Conservation (phyloP, 352 stramenopile genomes). For the Phytophthora cactorum region DNA sequence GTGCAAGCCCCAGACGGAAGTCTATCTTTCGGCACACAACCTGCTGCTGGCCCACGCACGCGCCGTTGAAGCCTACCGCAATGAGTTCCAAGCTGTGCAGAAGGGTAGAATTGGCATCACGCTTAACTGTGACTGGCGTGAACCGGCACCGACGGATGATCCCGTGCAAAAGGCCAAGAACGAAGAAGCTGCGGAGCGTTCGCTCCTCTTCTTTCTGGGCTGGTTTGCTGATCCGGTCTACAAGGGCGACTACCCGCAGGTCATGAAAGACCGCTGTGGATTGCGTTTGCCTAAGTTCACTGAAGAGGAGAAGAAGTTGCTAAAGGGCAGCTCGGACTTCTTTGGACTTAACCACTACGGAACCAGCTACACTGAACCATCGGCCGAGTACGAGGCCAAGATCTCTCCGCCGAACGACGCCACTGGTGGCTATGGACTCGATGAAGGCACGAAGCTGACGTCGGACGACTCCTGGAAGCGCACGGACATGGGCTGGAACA, state of each 20-base stretch:
- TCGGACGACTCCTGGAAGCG: slow-evolving; percentile 60
- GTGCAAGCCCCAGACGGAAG: slow-evolving; percentile 53
- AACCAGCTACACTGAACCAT: slow-evolving; percentile 54
- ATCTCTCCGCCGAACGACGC: slow-evolving; percentile 36
- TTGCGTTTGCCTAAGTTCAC: slow-evolving; percentile 91
- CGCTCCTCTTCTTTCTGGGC: slow-evolving; percentile 89
- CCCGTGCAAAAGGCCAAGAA: slow-evolving; percentile 60
- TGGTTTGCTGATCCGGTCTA: slow-evolving; percentile 95
- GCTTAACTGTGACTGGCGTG: slow-evolving; percentile 91
- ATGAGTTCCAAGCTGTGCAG: slow-evolving; percentile 74
- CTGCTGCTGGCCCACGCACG: slow-evolving; percentile 88
- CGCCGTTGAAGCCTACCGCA: slow-evolving; percentile 83
- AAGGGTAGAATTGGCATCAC: slow-evolving; percentile 91
- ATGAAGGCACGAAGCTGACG: slow-evolving; percentile 56
- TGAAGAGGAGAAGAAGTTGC: slow-evolving; percentile 70
- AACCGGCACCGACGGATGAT: slow-evolving; percentile 63
- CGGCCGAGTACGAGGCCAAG: slow-evolving; percentile 48
- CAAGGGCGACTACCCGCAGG: slow-evolving; percentile 92
- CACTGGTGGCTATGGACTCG: slow-evolving; percentile 40
- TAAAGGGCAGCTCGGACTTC: slow-evolving; percentile 92
- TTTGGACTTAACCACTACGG: slow-evolving; percentile 97
- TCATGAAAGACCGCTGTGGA: slow-evolving; percentile 88
- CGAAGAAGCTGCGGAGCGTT: slow-evolving; percentile 71
- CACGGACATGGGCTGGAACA: slow-evolving; percentile 87
- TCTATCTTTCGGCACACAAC: slow-evolving; percentile 89